A percentile compares a stretch with the other conserved stretches of the same genome.
Conservation (phyloP, 2,329 filamentous ascomycete species). For the Aspergillus fischeri region DNA sequence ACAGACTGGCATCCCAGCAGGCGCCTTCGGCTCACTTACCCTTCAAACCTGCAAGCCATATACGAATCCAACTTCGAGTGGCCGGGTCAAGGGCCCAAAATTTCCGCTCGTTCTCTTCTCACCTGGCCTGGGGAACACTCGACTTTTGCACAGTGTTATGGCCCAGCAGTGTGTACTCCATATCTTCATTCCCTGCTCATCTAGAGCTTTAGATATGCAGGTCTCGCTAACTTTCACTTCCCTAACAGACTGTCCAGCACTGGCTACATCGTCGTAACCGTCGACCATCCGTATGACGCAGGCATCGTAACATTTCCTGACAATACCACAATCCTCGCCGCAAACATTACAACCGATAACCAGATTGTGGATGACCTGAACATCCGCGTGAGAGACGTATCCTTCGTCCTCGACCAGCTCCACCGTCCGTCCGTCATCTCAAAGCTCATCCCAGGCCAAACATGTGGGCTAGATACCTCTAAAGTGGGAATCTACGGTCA, state of each 20-base stretch:
- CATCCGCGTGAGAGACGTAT: slow-evolving; percentile 1
- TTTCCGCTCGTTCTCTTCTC: slow-evolving; percentile 33
- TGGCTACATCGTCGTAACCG: slow-evolving; percentile 32
- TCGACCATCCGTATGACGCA: slow-evolving; percentile 36
- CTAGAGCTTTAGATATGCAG: neutral
- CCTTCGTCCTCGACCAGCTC: slow-evolving; percentile 1
- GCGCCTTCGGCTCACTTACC: neutral
- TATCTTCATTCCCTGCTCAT: neutral
- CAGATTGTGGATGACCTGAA: neutral
- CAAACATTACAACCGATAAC: slow-evolving; percentile 5
- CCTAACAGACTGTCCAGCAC: slow-evolving; percentile 14
- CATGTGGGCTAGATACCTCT: neutral
- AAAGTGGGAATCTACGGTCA: slow-evolving; percentile 28
- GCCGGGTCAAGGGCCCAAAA: neutral
- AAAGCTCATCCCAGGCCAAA: neutral
- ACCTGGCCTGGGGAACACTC: slow-evolving; percentile 22
- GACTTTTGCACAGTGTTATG: slow-evolving; percentile 29
- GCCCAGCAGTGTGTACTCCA: slow-evolving; percentile 8
- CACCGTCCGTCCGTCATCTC: neutral
- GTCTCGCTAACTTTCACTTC: neutral
- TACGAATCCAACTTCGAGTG: neutral
- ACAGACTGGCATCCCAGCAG: neutral
- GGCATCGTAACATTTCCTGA: slow-evolving; percentile 32
- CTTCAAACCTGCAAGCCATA: neutral
- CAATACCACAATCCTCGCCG: slow-evolving; percentile 9